Evolutionary conservation across 352 stramenopile species (phyloP), one percentile per base, ranked within the genome.

Genomic region (Phytopythium chamaehyphon): DNA sequence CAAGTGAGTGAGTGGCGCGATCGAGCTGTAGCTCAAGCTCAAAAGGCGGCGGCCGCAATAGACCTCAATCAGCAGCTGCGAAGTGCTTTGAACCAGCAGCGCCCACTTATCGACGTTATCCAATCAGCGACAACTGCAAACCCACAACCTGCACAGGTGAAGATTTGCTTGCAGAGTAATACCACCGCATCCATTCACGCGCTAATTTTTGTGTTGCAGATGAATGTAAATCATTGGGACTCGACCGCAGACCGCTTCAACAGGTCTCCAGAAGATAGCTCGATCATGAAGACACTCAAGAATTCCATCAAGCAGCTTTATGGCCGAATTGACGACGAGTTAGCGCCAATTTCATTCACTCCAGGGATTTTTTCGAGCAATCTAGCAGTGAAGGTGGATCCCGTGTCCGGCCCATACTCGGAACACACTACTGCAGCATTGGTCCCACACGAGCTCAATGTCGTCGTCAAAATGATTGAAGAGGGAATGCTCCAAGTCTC

Each of bases 331-430:
- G 42, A 48, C 23, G 18, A n/a, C 14, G 42, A 37, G 15, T 22
- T 48, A 10, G 23, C 23, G 6, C 24, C 23, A 2, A 6, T 7
- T 7, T 5, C 14, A 2, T 36, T 3, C 42, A 37, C 21, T 5
- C 31, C 12, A 6, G 42, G 33, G 7, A 4, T 48, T 6, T 23
- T 48, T n/a, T 14, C 42, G 9, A 48, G 24, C 42, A 48, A 14
- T 28, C 14, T 48, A 22, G 42, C 42, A 9, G 12, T 48, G 4
- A 48, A 48, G 12, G 22, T 48, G 42, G 42, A 48, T 18, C 42
- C 23, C 33, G 42, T 48, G 7, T 28, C 12, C 15, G 42, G 42
- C 0, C 42, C 42, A 28, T 48, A 48, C 42, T 48, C 42, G 6
- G 42, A 48, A 28, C 42, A 48, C 6, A 48, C 42, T 16, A 48